Percentiles rank a stretch among this genome's conserved stretches.
Conservation (phyloP, 2,329 filamentous ascomycete genomes). For the Rhynchosporium secalis region DNA sequence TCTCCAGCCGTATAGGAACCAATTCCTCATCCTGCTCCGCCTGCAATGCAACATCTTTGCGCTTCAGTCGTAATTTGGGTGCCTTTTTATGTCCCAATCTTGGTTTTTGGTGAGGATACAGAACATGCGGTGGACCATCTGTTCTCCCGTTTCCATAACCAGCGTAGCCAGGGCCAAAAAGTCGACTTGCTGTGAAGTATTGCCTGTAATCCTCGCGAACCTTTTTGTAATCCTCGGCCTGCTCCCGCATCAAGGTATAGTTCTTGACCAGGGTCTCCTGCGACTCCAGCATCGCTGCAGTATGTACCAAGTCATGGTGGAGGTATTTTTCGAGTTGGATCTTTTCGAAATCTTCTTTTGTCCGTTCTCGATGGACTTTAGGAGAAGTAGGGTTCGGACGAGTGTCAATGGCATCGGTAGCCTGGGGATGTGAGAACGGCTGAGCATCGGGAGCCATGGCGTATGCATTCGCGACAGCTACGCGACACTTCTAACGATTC, state of each 20-base stretch:
- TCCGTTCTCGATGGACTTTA: constrained; percentile 36
- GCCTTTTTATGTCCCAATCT: constrained; percentile 77
- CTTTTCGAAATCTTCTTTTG: constrained; percentile 43
- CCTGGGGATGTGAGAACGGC: constrained; percentile 26
- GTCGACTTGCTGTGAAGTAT: constrained; percentile 56
- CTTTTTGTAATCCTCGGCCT: constrained; percentile 68
- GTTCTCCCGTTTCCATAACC: constrained; percentile 89
- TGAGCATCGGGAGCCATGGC: constrained; percentile 39
- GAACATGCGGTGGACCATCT: constrained; percentile 67
- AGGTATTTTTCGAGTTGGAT: constrained; percentile 64
- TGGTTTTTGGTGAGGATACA: constrained; percentile 78
- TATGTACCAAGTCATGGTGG: constrained; percentile 61
- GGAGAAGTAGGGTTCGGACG: constrained; percentile 26
- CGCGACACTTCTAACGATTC: constrained; percentile 20
- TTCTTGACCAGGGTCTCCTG: constrained; percentile 54
- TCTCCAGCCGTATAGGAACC: constrained; percentile 86
- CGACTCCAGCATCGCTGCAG: constrained; percentile 51
- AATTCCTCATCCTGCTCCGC: constrained; percentile 90
- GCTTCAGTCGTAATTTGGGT: constrained; percentile 68
- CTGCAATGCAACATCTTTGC: constrained; percentile 80
- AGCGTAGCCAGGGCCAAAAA: constrained; percentile 76
- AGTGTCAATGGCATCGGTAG: constrained; percentile 24
- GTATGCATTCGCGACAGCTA: constrained; percentile 36
- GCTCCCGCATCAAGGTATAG: constrained; percentile 63
- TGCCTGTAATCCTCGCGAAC: constrained; percentile 56